These are phyloP conservation scores for Fonsecaea pedrosoi DNA, from an alignment of 2,329 filamentous ascomycete species.

Conservation along the genomic window DNA sequence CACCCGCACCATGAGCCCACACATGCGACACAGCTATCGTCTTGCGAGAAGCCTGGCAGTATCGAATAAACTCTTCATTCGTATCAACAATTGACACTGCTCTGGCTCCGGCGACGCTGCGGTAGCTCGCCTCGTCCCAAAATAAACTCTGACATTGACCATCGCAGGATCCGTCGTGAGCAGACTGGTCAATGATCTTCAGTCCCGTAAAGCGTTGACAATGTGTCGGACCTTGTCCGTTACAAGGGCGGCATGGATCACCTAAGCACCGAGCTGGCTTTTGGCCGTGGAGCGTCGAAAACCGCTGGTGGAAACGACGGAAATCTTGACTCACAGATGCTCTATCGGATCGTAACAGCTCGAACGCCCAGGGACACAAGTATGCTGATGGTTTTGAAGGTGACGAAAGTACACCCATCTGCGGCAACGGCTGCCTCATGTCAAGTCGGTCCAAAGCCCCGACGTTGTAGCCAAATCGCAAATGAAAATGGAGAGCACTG, in stretches of 20 bases:
- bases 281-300: not conserved
- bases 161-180: not conserved
- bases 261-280: not conserved
- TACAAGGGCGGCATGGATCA: not conserved
- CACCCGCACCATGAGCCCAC: slow-evolving; percentile 1
- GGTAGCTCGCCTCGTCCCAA: not conserved
- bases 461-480: not conserved
- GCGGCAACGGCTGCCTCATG: not conserved
- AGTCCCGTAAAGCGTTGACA: not conserved
- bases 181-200: not conserved
- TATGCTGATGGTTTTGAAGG: not conserved
- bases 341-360: not conserved
- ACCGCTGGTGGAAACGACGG: not conserved
- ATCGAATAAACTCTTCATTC: not conserved
- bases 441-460: not conserved
- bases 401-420: not conserved
- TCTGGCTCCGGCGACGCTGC: not conserved
- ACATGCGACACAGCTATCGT: not conserved
- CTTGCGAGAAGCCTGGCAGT: not conserved
- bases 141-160: not conserved
- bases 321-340: not conserved
- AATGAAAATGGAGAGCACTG: not conserved
- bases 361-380: not conserved
- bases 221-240: not conserved
- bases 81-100: not conserved